phyloP scores from a whole-genome alignment of 1,284 basidiomycete genomes.

The Melampsora medusae region DNA sequence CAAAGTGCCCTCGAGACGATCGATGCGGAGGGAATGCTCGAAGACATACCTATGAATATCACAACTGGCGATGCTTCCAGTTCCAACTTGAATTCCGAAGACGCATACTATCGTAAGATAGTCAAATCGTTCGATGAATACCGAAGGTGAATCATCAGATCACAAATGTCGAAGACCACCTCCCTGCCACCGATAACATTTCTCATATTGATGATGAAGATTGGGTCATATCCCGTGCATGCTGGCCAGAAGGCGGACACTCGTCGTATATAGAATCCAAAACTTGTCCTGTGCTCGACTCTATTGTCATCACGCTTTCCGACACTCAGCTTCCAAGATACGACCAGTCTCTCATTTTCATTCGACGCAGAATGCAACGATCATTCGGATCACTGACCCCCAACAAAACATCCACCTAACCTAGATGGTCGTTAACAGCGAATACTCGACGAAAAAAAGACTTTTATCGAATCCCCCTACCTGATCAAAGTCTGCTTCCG shows the following conservation, averaged over 20 bases:
- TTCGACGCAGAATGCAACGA: too few species aligned
- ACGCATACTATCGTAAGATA: slow-evolving; percentile 20
- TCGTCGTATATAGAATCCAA: too few species aligned
- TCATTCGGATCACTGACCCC: too few species aligned
- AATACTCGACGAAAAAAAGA: slow-evolving; percentile 37
- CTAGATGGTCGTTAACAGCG: slow-evolving; percentile 23
- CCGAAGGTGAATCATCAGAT: slow-evolving; percentile 13
- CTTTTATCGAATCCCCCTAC: slow-evolving; percentile 19
- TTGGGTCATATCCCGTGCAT: background rate
- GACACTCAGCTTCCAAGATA: background rate
- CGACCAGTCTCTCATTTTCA: too few species aligned
- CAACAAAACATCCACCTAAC: too few species aligned
- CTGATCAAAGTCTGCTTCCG: slow-evolving; percentile 14
- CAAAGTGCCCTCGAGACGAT: too few species aligned
- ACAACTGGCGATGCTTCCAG: too few species aligned
- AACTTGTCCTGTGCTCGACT: too few species aligned
- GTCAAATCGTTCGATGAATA: slow-evolving; percentile 38
- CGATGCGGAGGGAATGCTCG: too few species aligned
- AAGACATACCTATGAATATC: too few species aligned
- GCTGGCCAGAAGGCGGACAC: too few species aligned
- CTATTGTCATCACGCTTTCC: background rate
- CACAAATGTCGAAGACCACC: background rate
- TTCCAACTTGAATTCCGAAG: slow-evolving; percentile 1
- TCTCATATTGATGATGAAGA: background rate
- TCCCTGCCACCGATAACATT: background rate